Evolutionary conservation across 2,329 filamentous ascomycete genomes (phyloP).

Genomic region (Stagonosporopsis cucurbitacearum): DNA sequence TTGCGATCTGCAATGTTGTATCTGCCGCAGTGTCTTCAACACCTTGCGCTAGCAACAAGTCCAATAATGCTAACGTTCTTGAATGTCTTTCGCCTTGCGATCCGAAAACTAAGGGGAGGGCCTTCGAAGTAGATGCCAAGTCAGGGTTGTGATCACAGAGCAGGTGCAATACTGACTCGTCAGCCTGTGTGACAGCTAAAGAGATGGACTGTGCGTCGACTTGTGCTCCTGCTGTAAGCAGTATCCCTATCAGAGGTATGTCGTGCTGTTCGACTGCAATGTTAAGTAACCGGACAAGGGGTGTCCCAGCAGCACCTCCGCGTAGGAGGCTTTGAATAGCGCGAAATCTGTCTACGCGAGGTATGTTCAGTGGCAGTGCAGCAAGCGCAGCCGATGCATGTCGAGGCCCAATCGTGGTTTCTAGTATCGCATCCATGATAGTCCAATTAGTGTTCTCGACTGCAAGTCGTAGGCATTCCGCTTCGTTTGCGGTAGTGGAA

Average conservation of each 20-base stretch:
- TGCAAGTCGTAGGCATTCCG: conserved; percentile 39
- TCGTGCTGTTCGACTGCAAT: conserved; percentile 41
- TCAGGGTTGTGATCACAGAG: conserved; percentile 35
- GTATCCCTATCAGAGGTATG: conserved; percentile 32
- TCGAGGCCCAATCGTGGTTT: conserved; percentile 31
- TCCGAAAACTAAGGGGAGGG: conserved; percentile 40
- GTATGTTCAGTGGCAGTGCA: conserved; percentile 27
- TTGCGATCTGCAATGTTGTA: conserved; percentile 34
- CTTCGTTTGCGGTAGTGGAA: conserved; percentile 36
- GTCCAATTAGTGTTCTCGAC: conserved; percentile 39
- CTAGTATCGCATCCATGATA: conserved; percentile 35
- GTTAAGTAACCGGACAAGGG: conserved; percentile 37
- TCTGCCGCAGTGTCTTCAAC: conserved; percentile 32
- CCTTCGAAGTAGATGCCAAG: conserved; percentile 28
- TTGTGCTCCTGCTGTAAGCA: conserved; percentile 37
- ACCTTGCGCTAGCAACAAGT: conserved; percentile 34
- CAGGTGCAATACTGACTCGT: conserved; percentile 34
- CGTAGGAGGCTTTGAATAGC: conserved; percentile 34
- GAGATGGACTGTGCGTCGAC: conserved; percentile 24
- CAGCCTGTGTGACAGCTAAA: conserved; percentile 36
- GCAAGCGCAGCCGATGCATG: conserved; percentile 39
- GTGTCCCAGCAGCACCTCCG: conserved; percentile 37
- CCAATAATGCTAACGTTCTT: conserved; percentile 34
- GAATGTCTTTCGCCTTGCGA: conserved; percentile 31
- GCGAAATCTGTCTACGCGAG: conserved; percentile 34